Evolutionary conservation across 257 asterid genomes (phyloP), one percentile per base, ranked within the genome.

Genomic region (Misopates orontium): DNA sequence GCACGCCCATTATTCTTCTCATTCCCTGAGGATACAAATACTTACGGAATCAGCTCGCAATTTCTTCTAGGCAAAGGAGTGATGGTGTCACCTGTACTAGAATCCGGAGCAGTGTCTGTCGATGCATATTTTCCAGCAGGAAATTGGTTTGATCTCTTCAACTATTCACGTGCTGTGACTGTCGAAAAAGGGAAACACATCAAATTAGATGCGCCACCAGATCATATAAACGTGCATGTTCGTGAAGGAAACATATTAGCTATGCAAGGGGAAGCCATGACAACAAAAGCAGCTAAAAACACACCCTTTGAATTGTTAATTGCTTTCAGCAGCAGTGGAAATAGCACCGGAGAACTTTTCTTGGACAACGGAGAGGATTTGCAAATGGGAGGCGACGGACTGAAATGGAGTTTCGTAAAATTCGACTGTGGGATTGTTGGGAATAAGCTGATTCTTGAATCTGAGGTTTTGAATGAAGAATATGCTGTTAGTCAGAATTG

Each of bases 1-100:
- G 91, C 86, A 0, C 69, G 95, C 28, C 91, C 95, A 1, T 28
- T 87, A 25, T 87, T 82, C 87, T 87, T 87, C 82, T 84, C 89
- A 8, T 87, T 83, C 31, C 88, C 88, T 0, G 20, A 67, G 0
- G 88, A 79, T 20, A 42, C 75, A 15, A 72, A 69, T n/a, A 82
- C 89, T 28, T 78, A 83, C 51, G 68, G 60, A 9, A 75, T 85
- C 50, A 75, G 62, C 82, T 53, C 83, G 0, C 95, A 87, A 71
- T 87, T 81, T 49, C 70, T 85, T 1, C 71, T 87, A 0, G 95
- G 95, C 50, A 73, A 66, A 28, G 80, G 90, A 7, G 73, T 87
- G 12, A 72, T 87, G 66, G 79, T 87, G 17, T 85, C 88, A 1
- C 95, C 92, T 0, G 95, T 85, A 36, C 70, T 85, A 6, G 48